Base-by-base conservation (phyloP, 1,284 basidiomycete species). In the Bondarzewia mesenterica region DNA sequence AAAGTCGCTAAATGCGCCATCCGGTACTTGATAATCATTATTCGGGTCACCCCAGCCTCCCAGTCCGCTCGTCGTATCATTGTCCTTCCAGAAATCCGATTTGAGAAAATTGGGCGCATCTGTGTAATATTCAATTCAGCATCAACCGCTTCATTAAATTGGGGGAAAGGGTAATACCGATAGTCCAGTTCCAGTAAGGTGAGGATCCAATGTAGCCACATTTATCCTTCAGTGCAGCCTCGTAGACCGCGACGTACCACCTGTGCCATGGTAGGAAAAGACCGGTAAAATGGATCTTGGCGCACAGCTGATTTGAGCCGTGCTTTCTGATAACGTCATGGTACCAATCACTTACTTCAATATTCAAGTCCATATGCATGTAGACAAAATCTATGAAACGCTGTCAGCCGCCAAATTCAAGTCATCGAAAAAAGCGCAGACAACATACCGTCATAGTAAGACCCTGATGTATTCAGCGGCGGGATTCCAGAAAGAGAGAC, bases 181-280 rank as follows among this genome's bases (percentile, higher is more conserved):
- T 49, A 8, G 60, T 60, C 69, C 69, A 70, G 49, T 71, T 49
- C 69, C 69, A 71, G 52, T 71, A 71, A 0, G 69, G 69, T 5
- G 58, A 57, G 1, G 56, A 54, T 5, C 67, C 68, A 0, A 22
- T 58, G 54, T 61, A 71, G 6, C 61, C 60, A 50, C 69, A 71
- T 37, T 59, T 60, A 14, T 53, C 50, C 47, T 59, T 63, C 26
- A 71, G 57, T 10, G 59, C 59, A 1, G 50, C 43, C 50, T 70
- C 68, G 45, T 64, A 62, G 14, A 52, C 53, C 23, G 60, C 46
- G 10, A 69, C 51, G 44, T 63, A 69, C 61, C 63, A 67, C 1
- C 69, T 63, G 50, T 71, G 69, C 58, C 62, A 71, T 0, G 67
- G 67, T 36, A 68, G 58, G 54, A 71, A 71, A 7, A 62, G 49